Evolutionary conservation across 2,329 filamentous ascomycete species (phyloP), one percentile per base, ranked within the genome.

Genomic region (Trichoderma sp.): DNA sequence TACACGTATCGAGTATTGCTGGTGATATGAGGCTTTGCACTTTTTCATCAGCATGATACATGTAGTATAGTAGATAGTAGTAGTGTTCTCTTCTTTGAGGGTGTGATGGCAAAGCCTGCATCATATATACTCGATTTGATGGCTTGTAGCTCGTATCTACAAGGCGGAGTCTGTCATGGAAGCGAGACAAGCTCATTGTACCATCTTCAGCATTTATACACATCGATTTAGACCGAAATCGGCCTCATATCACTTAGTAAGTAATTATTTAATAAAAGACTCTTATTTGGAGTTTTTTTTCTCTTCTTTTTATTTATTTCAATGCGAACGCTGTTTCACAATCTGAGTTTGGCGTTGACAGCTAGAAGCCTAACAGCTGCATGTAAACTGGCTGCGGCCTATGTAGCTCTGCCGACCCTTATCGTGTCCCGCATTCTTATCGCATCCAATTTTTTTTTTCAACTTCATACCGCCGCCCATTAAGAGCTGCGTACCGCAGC

Each of bases 361-460:
- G 6, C 52, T 2, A 10, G 16, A 29, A 57, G 16, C 19, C 19
- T 19, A 10, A 29, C 24, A 52, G 47, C 53, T 21, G 27, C 71
- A 69, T 64, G 69, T 33, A 43, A 19, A 49, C 27, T 35, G 19
- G 27, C 55, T 27, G 16, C 55, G 31, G 19, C 21, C 55, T n/a
- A 29, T 29, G 29, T 29, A 62, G 63, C 69, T 68, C 55, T 35
- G 29, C 47, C n/a, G 61, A 19, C 47, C 49, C 72, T 73, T 74
- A 73, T 73, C 72, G 66, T 53, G 57, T 60, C 14, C 61, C 55
- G 52, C 47, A 58, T 71, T 72, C 72, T 74, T 75, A 76, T 76
- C 74, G 74, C 68, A 58, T 66, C 71, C 66, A 65, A 71, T 71
- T 75, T 73, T 73, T 75, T 73, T 73, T 73, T 74, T 64, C 64